Percentiles rank a stretch among this genome's conserved stretches.
Conservation (phyloP, 208 protist genomes). For the Leishmania lainsoni region DNA sequence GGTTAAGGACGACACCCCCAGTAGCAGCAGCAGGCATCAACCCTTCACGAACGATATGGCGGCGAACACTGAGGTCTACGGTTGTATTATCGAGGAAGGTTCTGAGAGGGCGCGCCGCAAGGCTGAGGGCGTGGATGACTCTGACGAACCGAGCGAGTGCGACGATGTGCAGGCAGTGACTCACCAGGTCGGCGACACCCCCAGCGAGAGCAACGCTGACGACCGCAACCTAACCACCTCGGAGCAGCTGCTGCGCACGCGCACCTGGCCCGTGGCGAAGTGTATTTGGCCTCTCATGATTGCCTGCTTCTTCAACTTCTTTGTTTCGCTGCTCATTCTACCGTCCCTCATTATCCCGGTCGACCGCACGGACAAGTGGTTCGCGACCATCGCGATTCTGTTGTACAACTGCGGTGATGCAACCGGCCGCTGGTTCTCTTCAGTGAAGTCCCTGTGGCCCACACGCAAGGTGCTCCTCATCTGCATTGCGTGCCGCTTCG, state of each 20-base stretch:
- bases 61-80: conserved; percentile 21
- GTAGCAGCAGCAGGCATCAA: conserved; percentile 10
- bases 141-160: conserved; percentile 20
- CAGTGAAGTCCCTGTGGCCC: conserved; percentile 54
- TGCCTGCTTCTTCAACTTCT: conserved; percentile 75
- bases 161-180: conserved; percentile 32
- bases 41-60: conserved; percentile 5
- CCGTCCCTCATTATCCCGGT: conserved; percentile 75
- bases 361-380: conserved; percentile 71
- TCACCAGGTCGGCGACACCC: background rate
- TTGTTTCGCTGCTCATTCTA: conserved; percentile 78
- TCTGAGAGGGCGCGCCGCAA: conserved; percentile 22
- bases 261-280: conserved; percentile 58
- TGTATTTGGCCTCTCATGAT: conserved; percentile 65
- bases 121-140: conserved; percentile 11
- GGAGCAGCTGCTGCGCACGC: conserved; percentile 57
- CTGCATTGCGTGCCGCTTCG: conserved; percentile 39
- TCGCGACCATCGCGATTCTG: conserved; percentile 78
- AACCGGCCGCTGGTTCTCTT: conserved; percentile 58
- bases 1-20: background rate
- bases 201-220: conserved; percentile 30
- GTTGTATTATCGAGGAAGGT: conserved; percentile 30
- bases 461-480: conserved; percentile 53
- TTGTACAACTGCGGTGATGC: conserved; percentile 85
- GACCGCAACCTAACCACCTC: conserved; percentile 63